Evolutionary conservation across 2,329 filamentous ascomycete genomes (phyloP), one percentile per base, ranked within the genome.

Genomic region (Fusarium sp.): DNA sequence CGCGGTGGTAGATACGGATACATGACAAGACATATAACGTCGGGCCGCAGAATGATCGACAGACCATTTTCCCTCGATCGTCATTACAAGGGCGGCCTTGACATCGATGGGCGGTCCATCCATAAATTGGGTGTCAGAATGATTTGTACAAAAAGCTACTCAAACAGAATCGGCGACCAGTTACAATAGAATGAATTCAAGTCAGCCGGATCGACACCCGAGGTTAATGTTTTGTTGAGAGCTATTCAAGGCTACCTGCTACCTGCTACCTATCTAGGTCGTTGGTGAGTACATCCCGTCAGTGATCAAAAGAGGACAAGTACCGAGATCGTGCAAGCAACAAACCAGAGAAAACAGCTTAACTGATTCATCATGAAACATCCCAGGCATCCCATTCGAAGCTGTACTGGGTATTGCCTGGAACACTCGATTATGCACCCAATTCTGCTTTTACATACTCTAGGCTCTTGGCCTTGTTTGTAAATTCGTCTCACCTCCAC

Each of bases 331-430:
- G 50, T 69, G 52, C 39, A 68, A 69, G 44, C 26, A 41, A 26
- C 39, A 52, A 66, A 34, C 42, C 16, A 26, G 26, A 44, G 37
- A 54, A 69, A 60, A 55, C 51, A 53, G 41, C 45, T 39, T 43
- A 41, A 45, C 31, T 51, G 41, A 62, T 62, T 46, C 56, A 70
- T 59, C 53, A 70, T 69, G 66, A 70, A 69, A 70, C 66, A 67
- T 28, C 31, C 25, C 34, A 37, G 34, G 3, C 18, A 37, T n/a
- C 34, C 10, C 12, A 34, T 50, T 52, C 26, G 50, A 56, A 63
- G 26, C 37, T 30, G 48, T 31, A 52, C 45, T 28, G 49, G 14
- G 9, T 18, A 21, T 39, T 42, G 19, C 31, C 34, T 37, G 34
- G 34, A 42, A 28, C 41, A 42, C 19, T 42, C 26, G 23, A 52